Percentiles rank a stretch among this genome's conserved stretches.
Conservation (phyloP, 1,139 yeast genomes). For the Eremothecium gossypii region DNA sequence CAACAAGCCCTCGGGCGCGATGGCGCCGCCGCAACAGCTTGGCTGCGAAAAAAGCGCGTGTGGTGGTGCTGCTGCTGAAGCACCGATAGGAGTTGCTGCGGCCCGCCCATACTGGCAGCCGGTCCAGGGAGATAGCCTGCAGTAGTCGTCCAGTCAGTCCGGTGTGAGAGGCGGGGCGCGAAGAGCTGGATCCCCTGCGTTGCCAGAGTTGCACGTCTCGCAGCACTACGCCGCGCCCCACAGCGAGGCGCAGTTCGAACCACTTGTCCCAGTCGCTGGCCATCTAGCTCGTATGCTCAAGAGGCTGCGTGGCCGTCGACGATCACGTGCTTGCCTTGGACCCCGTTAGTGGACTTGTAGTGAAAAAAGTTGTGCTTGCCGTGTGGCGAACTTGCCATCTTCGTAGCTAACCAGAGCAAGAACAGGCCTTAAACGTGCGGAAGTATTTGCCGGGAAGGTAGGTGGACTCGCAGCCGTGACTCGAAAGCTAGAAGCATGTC, state of each 20-base stretch:
- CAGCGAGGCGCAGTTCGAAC: conserved; percentile 13
- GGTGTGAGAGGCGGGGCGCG: neutral
- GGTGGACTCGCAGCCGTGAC: too few species aligned
- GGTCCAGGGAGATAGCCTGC: conserved; percentile 7
- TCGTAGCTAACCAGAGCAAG: too few species aligned
- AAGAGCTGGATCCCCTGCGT: neutral
- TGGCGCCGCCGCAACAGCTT: conserved; percentile 16
- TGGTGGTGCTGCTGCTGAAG: conserved; percentile 21
- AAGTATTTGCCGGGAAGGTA: too few species aligned
- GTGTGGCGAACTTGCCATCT: too few species aligned
- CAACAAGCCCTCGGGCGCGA: conserved; percentile 19
- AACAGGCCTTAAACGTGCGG: too few species aligned
- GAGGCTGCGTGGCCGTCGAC: neutral
- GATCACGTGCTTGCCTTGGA: neutral
- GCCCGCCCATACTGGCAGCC: conserved; percentile 24
- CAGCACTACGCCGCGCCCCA: conserved; percentile 19
- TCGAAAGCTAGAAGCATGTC: conserved; percentile 16
- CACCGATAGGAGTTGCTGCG: conserved; percentile 9
- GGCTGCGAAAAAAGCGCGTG: conserved; percentile 21
- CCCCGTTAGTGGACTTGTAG: too few species aligned
- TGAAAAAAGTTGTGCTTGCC: too few species aligned
- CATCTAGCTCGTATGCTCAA: neutral
- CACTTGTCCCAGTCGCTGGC: conserved; percentile 5
- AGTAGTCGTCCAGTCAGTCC: conserved; percentile 1
- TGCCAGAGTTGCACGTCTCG: conserved; percentile 26